Base-by-base conservation (phyloP, 257 asterid genomes). In the Ocimum tenuiflorum region DNA sequence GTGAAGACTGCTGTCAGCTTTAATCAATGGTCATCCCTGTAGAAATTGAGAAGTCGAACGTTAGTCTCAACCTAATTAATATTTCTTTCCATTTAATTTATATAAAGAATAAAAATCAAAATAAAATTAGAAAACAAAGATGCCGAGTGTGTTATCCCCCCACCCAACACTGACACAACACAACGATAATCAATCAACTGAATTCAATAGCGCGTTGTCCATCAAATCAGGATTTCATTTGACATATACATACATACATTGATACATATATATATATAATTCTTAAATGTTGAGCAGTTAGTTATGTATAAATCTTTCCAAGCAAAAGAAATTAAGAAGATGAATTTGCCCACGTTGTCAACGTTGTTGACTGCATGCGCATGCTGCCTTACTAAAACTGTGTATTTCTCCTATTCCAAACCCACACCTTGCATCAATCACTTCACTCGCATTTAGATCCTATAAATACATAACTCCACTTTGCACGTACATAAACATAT, bases 311-410 rank as follows among this genome's bases (percentile, higher is more conserved):
- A 20, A 41, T 6, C 14, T 43, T 20, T 29, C 0, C 4, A 19
- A 54, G 31, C 10, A 29, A 43, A 29, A 43, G 49, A 13, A 43
- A 3, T 0, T 10, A 27, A 4, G 4, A 4, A 27, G 29, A 27
- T 13, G 31, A n/a, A 55, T 55, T 17, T 50, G n/a, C 67, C 43
- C 75, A 68, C 72, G 75, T 75, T 69, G 75, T 75, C 75, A 75
- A 63, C 73, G 58, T 68, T 74, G 56, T 63, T 35, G 27, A 52
- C 57, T 63, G 49, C 64, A 49, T 66, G 31, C 1, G 1, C 4
- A 31, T 31, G 36, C 12, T 17, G 59, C 63, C 63, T 38, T 72
- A 50, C 29, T 27, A 49, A 39, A 10, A 46, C 73, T 53, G 71
- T 54, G 53, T 46, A 24, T 6, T 33, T 51, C 50, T 14, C 18